Evolutionary conservation across 2,329 filamentous ascomycete genomes (phyloP), one percentile per base, ranked within the genome.

Genomic region (Cladosporium sp.): DNA sequence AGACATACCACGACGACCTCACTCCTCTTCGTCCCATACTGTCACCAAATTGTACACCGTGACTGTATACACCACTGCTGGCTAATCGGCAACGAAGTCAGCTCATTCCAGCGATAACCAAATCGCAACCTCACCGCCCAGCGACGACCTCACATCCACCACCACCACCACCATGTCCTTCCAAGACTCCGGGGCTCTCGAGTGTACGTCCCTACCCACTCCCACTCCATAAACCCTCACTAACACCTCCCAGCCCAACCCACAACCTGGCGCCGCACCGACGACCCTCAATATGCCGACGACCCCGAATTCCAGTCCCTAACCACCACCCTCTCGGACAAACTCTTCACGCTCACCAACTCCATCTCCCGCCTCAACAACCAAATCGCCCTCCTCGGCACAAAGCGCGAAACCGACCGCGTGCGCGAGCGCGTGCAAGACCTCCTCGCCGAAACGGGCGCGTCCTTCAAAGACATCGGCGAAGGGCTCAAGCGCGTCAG

Each of bases 401-500:
- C 90, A 7, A 88, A 86, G 69, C 86, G 90, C 54, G 93, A 99
- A 69, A 96, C 90, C 3, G 88, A 93, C 55, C 83, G 91, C 44
- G 85, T 96, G 55, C 84, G 92, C 45, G 93, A 99, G 72, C 80
- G 93, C 60, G 89, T 99, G 20, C 89, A 93, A 67, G 86, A 88
- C 62, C 77, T 91, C 8, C 80, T 96, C 50, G 88, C 95, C 58
- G 90, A 96, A 72, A 90, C 90, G 27, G 84, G 88, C 51, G 81
- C 85, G 50, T 82, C 86, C 51, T 97, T 96, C 77, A 91, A 92
- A 70, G 87, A 93, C 50, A 87, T 95, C 54, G 93, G 89, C 58
- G 91, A 97, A 64, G 90, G 90, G 5, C 79, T 99, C 58, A 97
- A 97, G 83, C 90, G 86, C 71, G 81, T 96, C 41, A 88, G 95